Evolutionary conservation across 139 green algal genomes (phyloP).

Genomic region (Closterium sp.): DNA sequence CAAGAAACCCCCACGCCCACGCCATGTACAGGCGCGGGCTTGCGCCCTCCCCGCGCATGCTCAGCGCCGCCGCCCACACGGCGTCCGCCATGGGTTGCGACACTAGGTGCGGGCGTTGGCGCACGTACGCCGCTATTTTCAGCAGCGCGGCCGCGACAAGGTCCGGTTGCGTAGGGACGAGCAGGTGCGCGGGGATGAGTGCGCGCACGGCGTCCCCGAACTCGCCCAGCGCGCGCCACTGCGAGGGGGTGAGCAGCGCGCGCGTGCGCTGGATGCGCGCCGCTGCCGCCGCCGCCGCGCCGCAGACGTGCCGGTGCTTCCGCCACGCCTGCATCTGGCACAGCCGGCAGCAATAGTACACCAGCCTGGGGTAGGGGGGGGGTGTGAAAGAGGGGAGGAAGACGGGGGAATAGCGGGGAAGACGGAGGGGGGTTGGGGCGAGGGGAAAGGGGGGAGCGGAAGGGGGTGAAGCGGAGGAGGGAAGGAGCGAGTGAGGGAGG

Average conservation of each 20-base stretch:
- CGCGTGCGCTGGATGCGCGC: neutral
- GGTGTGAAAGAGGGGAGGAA: neutral
- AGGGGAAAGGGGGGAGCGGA: neutral
- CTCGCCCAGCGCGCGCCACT: conserved; percentile 24
- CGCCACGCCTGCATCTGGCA: conserved; percentile 43
- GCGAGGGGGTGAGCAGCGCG: conserved; percentile 16
- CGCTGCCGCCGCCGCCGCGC: conserved; percentile 20
- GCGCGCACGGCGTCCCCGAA: conserved; percentile 4
- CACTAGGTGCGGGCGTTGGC: conserved; percentile 12
- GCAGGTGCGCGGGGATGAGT: conserved; percentile 4
- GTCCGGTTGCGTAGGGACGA: neutral
- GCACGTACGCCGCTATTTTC: conserved; percentile 24
- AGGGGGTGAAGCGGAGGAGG: neutral
- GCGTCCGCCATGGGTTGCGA: conserved; percentile 23
- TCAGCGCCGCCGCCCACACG: conserved; percentile 27
- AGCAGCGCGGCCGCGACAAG: neutral
- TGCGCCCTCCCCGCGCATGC: conserved; percentile 27
- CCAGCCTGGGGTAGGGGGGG: conserved; percentile 20
- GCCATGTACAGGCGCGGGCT: conserved; percentile 23
- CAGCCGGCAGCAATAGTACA: conserved; percentile 35
- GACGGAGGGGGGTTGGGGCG: neutral
- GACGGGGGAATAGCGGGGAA: neutral
- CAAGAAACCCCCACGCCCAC: conserved; percentile 26
- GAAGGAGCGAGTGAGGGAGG: neutral
- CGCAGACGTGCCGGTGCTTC: conserved; percentile 40